Conservation (phyloP, 2,329 filamentous ascomycete genomes). For the Aspergillus sp. region DNA sequence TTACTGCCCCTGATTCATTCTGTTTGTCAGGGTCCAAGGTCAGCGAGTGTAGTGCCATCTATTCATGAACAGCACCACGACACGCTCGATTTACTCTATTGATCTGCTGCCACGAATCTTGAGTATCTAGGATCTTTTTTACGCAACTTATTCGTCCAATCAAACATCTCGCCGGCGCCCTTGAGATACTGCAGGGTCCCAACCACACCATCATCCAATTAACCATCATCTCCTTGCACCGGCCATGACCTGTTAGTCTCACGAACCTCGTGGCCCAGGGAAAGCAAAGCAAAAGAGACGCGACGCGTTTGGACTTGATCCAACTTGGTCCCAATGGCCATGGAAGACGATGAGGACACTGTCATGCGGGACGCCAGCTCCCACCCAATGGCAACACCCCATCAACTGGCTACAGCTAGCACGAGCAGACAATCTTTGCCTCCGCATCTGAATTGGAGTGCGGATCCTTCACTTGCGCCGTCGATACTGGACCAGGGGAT, state of each 20-base stretch:
- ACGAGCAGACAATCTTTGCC: constrained; percentile 10
- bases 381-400: constrained; percentile 13
- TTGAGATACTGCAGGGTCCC: too few relatives aligned
- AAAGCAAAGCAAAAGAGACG: constrained; percentile 7
- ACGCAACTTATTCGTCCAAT: too few relatives aligned
- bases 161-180: too few relatives aligned
- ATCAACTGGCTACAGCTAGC: constrained; percentile 9
- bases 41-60: too few relatives aligned
- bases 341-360: constrained; percentile 35
- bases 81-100: too few relatives aligned
- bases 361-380: constrained; percentile 30
- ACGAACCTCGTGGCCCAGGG: constrained; percentile 1
- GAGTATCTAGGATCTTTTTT: too few relatives aligned
- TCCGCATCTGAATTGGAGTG: constrained; percentile 12
- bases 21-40: too few relatives aligned
- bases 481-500: constrained; percentile 15
- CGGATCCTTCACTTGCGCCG: constrained; percentile 17
- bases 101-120: too few relatives aligned
- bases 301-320: constrained; percentile 2
- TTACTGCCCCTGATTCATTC: too few relatives aligned
- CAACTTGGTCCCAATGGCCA: constrained; percentile 7
- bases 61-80: too few relatives aligned
- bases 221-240: background rate
- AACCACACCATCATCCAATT: too few relatives aligned
- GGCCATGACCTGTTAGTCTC: constrained; percentile 13